Base-by-base conservation (phyloP, 208 protist genomes). In the Crithidia expoeki region DNA sequence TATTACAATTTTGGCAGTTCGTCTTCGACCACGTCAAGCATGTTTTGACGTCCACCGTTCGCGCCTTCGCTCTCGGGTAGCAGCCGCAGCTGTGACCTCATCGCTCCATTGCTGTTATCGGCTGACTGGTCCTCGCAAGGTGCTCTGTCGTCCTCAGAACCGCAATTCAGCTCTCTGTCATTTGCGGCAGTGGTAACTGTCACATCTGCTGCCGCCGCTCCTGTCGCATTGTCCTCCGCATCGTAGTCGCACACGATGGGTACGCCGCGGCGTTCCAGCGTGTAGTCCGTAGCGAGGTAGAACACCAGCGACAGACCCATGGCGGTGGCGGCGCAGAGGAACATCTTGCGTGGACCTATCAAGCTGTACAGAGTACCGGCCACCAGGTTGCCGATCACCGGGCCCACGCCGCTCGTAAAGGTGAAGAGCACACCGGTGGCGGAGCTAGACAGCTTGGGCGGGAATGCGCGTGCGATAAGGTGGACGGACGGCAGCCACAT, bases 401-500 rank as follows among this genome's bases (percentile, higher is more conserved):
- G 79, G 1, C 89, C 89, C 1, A 93, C 59, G 25, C 86, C 84
- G 21, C 44, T 78, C 25, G 67, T 77, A 36, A 83, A 67, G 28
- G 82, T 69, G 67, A 76, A 82, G 19, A 92, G 74, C 4, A 94
- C 44, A 16, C 82, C 89, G n/a, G 76, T 88, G 33, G 80, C 79
- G 36, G 80, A 85, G 67, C 59, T 75, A n/a, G 81, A 69, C 11
- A 88, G 71, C 46, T 81, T 69, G 2, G 70, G 60, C 2, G n/a
- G 87, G 59, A 90, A 88, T 36, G 69, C 68, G 12, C 51, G 28
- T 40, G 68, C 66, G 33, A 93, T 57, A 34, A 83, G 19, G 46
- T 83, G 59, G 27, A 92, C 44, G 14, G 72, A 79, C 6, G 84
- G 75, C 25, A 88, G 60, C 88, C 90, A 93, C 76, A 82, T 86